A percentile compares a stretch with the other conserved stretches of the same genome.
These are phyloP conservation scores for Tephrocybe sp. DNA, from an alignment of 768 basidiomycete genomes.

Conservation along the genomic window DNA sequence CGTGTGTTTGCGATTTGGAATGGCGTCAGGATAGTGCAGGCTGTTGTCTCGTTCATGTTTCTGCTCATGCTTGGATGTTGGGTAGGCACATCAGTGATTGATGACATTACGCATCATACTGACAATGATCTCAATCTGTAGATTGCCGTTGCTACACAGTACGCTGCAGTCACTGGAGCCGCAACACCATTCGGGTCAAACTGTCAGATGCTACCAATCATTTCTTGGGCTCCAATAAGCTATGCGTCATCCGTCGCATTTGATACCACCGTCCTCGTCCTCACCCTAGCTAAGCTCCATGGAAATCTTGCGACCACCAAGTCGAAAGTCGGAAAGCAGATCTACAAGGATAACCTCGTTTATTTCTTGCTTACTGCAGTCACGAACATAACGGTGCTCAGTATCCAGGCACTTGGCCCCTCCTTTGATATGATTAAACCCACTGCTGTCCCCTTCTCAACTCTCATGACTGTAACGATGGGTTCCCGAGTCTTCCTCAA, in stretches of 20 bases:
- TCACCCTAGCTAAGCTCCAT: slow-evolving; percentile 22
- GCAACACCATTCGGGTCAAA: slow-evolving; percentile 29
- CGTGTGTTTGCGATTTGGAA: slow-evolving; percentile 33
- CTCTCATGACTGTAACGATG: slow-evolving; percentile 29
- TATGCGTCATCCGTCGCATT: slow-evolving; percentile 29
- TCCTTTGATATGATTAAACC: slow-evolving; percentile 25
- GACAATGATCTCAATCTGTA: slow-evolving; percentile 6
- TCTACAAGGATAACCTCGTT: slow-evolving; percentile 26
- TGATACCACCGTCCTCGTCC: slow-evolving; percentile 22
- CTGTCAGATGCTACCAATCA: slow-evolving; percentile 28
- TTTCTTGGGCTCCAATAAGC: slow-evolving; percentile 30
- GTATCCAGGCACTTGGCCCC: slow-evolving; percentile 24
- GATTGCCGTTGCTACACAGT: slow-evolving; percentile 30
- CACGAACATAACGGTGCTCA: slow-evolving; percentile 25
- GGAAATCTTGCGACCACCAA: slow-evolving; percentile 17
- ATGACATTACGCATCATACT: not conserved
- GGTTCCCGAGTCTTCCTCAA: slow-evolving; percentile 31
- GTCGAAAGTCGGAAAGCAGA: slow-evolving; percentile 22
- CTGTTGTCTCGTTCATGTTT: slow-evolving; percentile 20
- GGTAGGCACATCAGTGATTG: slow-evolving; percentile 17
- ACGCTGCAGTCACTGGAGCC: slow-evolving; percentile 21
- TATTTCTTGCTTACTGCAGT: slow-evolving; percentile 25
- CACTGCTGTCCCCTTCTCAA: slow-evolving; percentile 24
- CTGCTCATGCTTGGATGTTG: slow-evolving; percentile 27
- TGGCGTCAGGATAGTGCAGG: slow-evolving; percentile 22